These are phyloP conservation scores for Candida jianshihensis DNA, from an alignment of 805 yeast genomes.

Conservation along the genomic window DNA sequence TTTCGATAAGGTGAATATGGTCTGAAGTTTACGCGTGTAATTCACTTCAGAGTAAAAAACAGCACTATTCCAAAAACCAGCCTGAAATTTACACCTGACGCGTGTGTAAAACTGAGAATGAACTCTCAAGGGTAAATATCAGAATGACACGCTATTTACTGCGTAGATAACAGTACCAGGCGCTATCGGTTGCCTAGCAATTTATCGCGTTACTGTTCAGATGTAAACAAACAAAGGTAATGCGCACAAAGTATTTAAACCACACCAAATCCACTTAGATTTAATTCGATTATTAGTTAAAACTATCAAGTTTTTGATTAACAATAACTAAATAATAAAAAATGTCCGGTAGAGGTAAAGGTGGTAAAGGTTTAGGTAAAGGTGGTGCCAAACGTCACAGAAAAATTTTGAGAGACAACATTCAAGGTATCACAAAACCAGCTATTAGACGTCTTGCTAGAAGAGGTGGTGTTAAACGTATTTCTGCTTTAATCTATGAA, in stretches of 20 bases:
- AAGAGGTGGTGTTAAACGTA: conserved; percentile 99
- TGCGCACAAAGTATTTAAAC: background rate
- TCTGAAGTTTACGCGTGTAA: conserved; percentile 13
- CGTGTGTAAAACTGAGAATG: background rate
- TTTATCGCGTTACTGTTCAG: background rate
- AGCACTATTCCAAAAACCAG: conserved; percentile 1
- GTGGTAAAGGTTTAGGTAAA: conserved; percentile 99
- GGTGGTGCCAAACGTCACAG: conserved; percentile 99
- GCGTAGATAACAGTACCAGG: background rate
- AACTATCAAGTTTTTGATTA: background rate
- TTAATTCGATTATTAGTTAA: background rate
- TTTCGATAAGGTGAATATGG: conserved; percentile 3
- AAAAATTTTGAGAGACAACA: conserved; percentile 98
- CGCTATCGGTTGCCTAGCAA: too few species aligned
- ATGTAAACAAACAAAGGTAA: background rate
- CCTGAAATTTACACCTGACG: background rate
- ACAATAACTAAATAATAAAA: conserved; percentile 23
- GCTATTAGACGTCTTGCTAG: conserved; percentile 99
- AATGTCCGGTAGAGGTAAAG: conserved; percentile 99
- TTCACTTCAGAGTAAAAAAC: conserved; percentile 8
- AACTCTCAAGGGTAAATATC: background rate
- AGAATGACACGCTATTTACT: background rate
- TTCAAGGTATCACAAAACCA: conserved; percentile 99
- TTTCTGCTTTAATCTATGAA: conserved; percentile 96
- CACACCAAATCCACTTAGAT: too few species aligned